These are phyloP conservation scores for Zarea fungicola DNA, from an alignment of 2,329 filamentous ascomycete species.

Conservation along the genomic window DNA sequence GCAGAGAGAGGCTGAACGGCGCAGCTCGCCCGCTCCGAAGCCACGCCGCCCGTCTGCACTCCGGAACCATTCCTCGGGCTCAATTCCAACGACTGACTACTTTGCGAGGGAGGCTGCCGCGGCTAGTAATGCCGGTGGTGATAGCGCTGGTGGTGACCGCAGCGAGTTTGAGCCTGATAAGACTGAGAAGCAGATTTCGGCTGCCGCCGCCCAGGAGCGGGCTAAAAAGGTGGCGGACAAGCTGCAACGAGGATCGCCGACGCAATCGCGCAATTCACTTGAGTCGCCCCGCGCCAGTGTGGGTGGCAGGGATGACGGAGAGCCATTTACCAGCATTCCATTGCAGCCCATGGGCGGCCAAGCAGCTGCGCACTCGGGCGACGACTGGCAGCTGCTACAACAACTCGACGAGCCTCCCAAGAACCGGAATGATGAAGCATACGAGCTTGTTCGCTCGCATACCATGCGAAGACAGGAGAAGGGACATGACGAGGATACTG, in stretches of 20 bases:
- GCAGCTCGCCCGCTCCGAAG: conserved; percentile 5
- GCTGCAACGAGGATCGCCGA: conserved; percentile 31
- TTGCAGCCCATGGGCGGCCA: conserved; percentile 27
- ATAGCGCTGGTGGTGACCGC: neutral
- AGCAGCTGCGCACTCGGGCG: conserved; percentile 10
- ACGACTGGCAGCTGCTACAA: conserved; percentile 13
- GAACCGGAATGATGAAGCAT: conserved; percentile 32
- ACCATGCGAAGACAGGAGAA: conserved; percentile 19
- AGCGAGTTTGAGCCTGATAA: conserved; percentile 17
- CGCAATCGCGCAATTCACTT: conserved; percentile 32
- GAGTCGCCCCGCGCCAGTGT: conserved; percentile 24
- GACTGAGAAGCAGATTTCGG: conserved; percentile 23
- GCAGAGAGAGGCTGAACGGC: conserved; percentile 17
- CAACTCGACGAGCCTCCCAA: conserved; percentile 18
- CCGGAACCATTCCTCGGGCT: conserved; percentile 13
- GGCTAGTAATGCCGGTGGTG: conserved; percentile 6
- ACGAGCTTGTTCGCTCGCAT: conserved; percentile 39
- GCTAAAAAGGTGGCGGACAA: conserved; percentile 38
- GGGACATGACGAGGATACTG: conserved; percentile 15
- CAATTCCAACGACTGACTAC: conserved; percentile 9
- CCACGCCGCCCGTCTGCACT: conserved; percentile 12
- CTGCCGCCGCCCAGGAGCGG: conserved; percentile 39
- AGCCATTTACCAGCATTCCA: conserved; percentile 24
- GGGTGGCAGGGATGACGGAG: conserved; percentile 17
- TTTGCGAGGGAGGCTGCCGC: conserved; percentile 13